Conservation (phyloP, 805 yeast genomes). For the Candida endomychidarum region DNA sequence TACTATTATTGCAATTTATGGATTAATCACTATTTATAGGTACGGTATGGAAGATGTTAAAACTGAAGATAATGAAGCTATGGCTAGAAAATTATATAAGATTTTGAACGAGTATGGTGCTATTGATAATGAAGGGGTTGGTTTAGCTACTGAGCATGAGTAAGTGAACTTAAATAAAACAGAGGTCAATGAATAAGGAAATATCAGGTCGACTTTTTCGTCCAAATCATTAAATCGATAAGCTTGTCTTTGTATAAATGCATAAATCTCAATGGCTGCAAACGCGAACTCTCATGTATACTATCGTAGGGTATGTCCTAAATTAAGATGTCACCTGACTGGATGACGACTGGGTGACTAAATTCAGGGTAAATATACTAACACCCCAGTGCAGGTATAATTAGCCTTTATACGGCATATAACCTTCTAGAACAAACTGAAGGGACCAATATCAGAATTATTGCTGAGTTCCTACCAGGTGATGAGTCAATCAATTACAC, state of each 20-base stretch:
- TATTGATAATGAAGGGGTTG: constrained; percentile 17
- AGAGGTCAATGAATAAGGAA: too few relatives aligned
- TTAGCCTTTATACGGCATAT: constrained; percentile 64
- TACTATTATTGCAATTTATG: constrained; percentile 55
- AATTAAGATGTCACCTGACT: too few relatives aligned
- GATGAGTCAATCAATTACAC: constrained; percentile 73
- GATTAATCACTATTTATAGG: constrained; percentile 56
- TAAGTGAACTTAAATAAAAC: too few relatives aligned
- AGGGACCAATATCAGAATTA: constrained; percentile 18
- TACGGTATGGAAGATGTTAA: constrained; percentile 67
- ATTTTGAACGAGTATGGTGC: constrained; percentile 29
- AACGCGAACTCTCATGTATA: too few relatives aligned
- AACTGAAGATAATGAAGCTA: constrained; percentile 47
- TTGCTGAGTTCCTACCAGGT: constrained; percentile 74
- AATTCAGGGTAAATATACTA: too few relatives aligned
- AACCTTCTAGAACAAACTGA: constrained; percentile 41
- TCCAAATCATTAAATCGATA: too few relatives aligned
- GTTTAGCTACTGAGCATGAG: constrained; percentile 10
- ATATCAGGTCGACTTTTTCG: too few relatives aligned
- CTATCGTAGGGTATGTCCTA: constrained; percentile 33
- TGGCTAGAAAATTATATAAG: constrained; percentile 34
- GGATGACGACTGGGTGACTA: too few relatives aligned
- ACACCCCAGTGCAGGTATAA: constrained; percentile 48
- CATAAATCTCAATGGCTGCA: too few relatives aligned
- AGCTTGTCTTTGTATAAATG: too few relatives aligned